Evolutionary conservation across 768 basidiomycete genomes (phyloP).

Genomic region (Russula earlei): DNA sequence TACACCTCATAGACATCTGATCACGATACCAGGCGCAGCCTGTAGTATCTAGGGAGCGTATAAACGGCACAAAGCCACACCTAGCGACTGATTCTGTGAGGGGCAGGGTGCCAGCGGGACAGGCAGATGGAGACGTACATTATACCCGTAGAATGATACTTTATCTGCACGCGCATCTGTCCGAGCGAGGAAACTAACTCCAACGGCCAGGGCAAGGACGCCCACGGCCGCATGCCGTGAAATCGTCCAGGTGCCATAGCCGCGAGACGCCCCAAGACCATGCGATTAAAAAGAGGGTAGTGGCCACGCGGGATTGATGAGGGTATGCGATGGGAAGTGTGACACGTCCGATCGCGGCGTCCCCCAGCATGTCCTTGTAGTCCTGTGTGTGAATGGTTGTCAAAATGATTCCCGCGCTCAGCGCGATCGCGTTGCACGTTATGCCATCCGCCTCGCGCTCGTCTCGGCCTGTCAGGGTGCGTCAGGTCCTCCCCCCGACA

Average conservation of each 20-base stretch:
- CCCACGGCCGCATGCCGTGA: conserved; percentile 25
- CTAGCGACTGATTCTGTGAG: background rate
- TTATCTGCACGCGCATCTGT: conserved; percentile 14
- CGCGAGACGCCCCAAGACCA: conserved; percentile 31
- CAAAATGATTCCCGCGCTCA: conserved; percentile 32
- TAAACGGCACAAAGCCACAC: conserved; percentile 17
- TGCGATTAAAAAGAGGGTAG: conserved; percentile 27
- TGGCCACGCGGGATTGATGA: conserved; percentile 24
- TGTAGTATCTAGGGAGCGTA: conserved; percentile 18
- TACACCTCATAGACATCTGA: background rate
- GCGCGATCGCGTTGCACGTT: conserved; percentile 26
- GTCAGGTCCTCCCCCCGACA: no score
- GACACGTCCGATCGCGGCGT: conserved; percentile 29
- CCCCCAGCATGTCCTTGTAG: conserved; percentile 39
- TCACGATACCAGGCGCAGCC: background rate
- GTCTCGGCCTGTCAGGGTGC: background rate
- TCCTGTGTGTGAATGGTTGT: conserved; percentile 44
- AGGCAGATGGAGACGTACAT: conserved; percentile 5
- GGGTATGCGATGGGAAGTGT: conserved; percentile 41
- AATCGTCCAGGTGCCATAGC: conserved; percentile 30
- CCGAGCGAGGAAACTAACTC: conserved; percentile 7
- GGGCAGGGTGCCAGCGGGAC: no score
- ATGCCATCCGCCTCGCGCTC: conserved; percentile 23
- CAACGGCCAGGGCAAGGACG: conserved; percentile 28
- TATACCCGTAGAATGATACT: conserved; percentile 21